Evolutionary conservation across 371 early-diverging fungal species (phyloP).

Genomic region (Mortierella sp.): DNA sequence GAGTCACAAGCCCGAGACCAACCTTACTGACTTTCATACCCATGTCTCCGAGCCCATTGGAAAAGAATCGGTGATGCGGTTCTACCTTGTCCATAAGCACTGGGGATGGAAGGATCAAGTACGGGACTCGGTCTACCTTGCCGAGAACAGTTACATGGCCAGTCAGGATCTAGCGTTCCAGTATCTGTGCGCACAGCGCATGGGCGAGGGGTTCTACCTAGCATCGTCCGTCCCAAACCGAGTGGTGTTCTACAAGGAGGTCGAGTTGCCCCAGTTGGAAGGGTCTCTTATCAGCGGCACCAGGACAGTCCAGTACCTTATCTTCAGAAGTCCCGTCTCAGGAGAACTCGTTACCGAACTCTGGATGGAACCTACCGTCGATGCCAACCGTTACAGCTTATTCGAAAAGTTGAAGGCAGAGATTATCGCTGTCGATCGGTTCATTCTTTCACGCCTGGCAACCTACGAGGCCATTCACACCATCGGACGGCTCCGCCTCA

Average conservation of each 20-base stretch:
- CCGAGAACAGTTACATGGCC: slow-evolving; percentile 64
- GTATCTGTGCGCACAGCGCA: slow-evolving; percentile 69
- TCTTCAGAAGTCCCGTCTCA: slow-evolving; percentile 68
- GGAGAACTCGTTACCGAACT: slow-evolving; percentile 75
- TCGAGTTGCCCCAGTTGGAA: slow-evolving; percentile 33
- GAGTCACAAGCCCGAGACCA: slow-evolving; percentile 31
- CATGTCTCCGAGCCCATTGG: slow-evolving; percentile 57
- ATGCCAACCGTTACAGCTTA: slow-evolving; percentile 32
- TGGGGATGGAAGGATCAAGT: slow-evolving; percentile 82
- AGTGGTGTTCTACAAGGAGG: slow-evolving; percentile 77
- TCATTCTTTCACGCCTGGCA: slow-evolving; percentile 70
- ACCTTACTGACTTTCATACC: slow-evolving; percentile 42
- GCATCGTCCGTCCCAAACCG: slow-evolving; percentile 65
- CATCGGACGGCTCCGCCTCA: slow-evolving; percentile 61
- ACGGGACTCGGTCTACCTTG: slow-evolving; percentile 56
- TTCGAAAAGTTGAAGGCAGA: slow-evolving; percentile 62
- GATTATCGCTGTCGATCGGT: slow-evolving; percentile 68
- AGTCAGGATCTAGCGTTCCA: slow-evolving; percentile 77
- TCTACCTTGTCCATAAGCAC: slow-evolving; percentile 70
- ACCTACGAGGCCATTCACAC: slow-evolving; percentile 81
- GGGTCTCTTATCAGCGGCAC: slow-evolving; percentile 33
- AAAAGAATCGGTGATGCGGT: slow-evolving; percentile 62
- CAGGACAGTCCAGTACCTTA: slow-evolving; percentile 74
- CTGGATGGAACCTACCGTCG: slow-evolving; percentile 78
- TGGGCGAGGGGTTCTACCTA: slow-evolving; percentile 73